phyloP scores from a whole-genome alignment of 2,329 filamentous ascomycete genomes.

The Epichloe typhina region DNA sequence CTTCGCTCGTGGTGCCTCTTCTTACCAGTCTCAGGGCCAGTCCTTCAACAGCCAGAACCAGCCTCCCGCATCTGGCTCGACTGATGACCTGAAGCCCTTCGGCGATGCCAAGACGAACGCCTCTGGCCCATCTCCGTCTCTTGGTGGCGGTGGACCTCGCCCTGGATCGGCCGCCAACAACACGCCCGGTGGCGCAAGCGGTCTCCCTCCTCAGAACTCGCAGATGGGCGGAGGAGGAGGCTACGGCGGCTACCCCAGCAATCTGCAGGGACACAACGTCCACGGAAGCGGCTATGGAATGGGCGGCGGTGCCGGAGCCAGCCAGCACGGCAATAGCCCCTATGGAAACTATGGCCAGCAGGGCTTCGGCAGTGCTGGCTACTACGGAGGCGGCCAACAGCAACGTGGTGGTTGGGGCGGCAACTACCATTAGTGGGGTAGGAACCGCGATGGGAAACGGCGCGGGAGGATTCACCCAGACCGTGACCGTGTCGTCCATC shows the following conservation, averaged over 20 bases:
- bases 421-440: conserved; percentile 41
- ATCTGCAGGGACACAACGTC: conserved; percentile 38
- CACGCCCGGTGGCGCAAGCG: conserved; percentile 33
- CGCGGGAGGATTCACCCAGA: conserved; percentile 6
- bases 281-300: conserved; percentile 45
- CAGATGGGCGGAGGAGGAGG: conserved; percentile 33
- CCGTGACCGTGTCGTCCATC: conserved; percentile 1
- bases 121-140: conserved; percentile 42
- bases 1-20: conserved; percentile 38
- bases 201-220: conserved; percentile 42
- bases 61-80: conserved; percentile 26
- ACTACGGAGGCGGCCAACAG: conserved; percentile 31
- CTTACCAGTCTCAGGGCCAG: conserved; percentile 43
- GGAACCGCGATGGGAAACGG: conserved; percentile 15
- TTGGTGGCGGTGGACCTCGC: conserved; percentile 34
- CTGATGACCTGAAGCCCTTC: conserved; percentile 46
- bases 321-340: conserved; percentile 38
- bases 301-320: conserved; percentile 35
- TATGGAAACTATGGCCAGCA: conserved; percentile 40
- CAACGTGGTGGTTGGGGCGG: conserved; percentile 44
- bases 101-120: conserved; percentile 37
- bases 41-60: conserved; percentile 39
- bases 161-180: conserved; percentile 46
- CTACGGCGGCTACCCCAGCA: conserved; percentile 43
- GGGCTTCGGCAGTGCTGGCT: conserved; percentile 33